phyloP scores from a whole-genome alignment of 108 stramenopile genomes.

The Cyclotella atomus region DNA sequence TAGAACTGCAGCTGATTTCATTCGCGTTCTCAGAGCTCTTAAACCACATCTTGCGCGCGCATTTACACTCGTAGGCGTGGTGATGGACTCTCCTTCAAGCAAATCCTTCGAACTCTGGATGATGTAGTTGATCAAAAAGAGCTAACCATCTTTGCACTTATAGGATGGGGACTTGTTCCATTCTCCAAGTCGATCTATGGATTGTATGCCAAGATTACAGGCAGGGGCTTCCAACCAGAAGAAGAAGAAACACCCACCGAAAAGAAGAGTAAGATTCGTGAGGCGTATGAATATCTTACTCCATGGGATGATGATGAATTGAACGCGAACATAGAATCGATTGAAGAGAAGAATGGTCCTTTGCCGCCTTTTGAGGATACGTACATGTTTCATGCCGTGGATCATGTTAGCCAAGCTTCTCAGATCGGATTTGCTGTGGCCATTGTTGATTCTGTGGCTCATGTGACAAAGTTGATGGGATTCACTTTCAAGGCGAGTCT shows the following conservation, averaged over 20 bases:
- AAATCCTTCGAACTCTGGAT: conserved; percentile 18
- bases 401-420: conserved; percentile 50
- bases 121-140: conserved; percentile 30
- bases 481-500: too few relatives aligned
- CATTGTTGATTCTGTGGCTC: conserved; percentile 17
- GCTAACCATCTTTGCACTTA: conserved; percentile 22
- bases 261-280: neutral
- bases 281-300: conserved; percentile 24
- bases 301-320: conserved; percentile 45
- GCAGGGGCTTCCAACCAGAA: neutral
- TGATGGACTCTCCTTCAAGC: conserved; percentile 17
- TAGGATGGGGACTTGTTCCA: conserved; percentile 44
- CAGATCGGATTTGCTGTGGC: conserved; percentile 27
- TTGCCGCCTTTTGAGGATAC: conserved; percentile 20
- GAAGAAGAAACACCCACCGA: neutral
- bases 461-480: conserved; percentile 27
- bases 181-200: conserved; percentile 16
- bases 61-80: too few relatives aligned
- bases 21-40: neutral
- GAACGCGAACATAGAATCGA: conserved; percentile 6
- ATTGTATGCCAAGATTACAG: conserved; percentile 17
- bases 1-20: neutral
- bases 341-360: neutral
- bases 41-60: too few relatives aligned
- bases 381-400: conserved; percentile 30